Evolutionary conservation across 1,284 basidiomycete genomes (phyloP), one percentile per base, ranked within the genome.

Genomic region (Caloboletus firmus): DNA sequence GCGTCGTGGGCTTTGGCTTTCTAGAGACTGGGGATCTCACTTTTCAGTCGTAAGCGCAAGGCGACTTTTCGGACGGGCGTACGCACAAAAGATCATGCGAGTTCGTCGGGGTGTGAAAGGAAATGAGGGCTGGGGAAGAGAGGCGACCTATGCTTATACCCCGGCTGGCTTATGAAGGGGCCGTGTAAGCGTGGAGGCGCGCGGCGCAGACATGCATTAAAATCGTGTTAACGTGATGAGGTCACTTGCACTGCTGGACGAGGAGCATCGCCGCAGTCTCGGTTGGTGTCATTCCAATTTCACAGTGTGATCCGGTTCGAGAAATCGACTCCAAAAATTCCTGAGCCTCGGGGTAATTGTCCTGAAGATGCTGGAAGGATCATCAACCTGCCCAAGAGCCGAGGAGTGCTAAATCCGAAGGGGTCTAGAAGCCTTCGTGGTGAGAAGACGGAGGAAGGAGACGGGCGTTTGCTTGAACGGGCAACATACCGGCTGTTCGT

Each of bases 11-110:
- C 35, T 71, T 67, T 35, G 66, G 58, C 40, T 73, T 69, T 56
- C 52, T 68, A 36, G 56, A 63, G 50, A 70, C 62, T 71, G 36
- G 5, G 26, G 17, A 22, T 15, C 13, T 18, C 24, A 13, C 7
- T 34, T 41, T 17, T 47, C 40, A 58, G 56, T 45, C 34, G 32
- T n/a, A 31, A n/a, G n/a, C 12, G 39, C 3, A 43, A 9, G 36
- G 30, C 6, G 13, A 31, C 13, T 37, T 37, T 13, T n/a, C 26
- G 39, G 36, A 17, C 6, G 18, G 32, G 34, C 1, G 45, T 40
- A 69, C 66, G 55, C 52, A 68, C 69, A 68, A 41, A 68, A 68
- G 24, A 71, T 69, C 66, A 68, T 68, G 43, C 50, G 46, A 36
- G 54, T 49, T 64, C 53, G 68, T 66, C 24, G 58, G 53, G 45